phyloP scores from a whole-genome alignment of 2,329 filamentous ascomycete genomes.

The Botrytis hyacinthi region DNA sequence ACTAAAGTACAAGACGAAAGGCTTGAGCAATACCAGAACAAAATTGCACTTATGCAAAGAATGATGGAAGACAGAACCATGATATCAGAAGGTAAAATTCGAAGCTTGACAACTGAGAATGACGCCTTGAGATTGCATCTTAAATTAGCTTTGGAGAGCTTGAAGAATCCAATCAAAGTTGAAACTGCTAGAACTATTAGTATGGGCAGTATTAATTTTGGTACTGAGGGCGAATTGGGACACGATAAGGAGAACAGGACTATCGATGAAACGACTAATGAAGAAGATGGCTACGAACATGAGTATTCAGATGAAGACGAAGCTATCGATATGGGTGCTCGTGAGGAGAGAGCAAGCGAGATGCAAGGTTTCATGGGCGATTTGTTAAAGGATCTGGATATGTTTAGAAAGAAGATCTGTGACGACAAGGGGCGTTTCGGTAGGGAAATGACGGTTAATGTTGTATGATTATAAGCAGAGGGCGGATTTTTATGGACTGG shows the following conservation, averaged over 20 bases:
- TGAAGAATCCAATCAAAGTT: conserved; percentile 83
- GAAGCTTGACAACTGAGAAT: conserved; percentile 83
- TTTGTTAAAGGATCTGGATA: conserved; percentile 72
- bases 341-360: conserved; percentile 56
- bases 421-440: conserved; percentile 73
- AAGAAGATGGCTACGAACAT: conserved; percentile 27
- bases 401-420: conserved; percentile 82
- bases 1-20: conserved; percentile 69
- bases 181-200: conserved; percentile 39
- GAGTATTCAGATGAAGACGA: conserved; percentile 59
- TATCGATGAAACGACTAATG: conserved; percentile 27
- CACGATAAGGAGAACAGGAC: conserved; percentile 35
- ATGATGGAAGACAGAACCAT: conserved; percentile 93
- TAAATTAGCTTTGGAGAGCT: conserved; percentile 77
- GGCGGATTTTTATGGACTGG: not conserved
- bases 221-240: conserved; percentile 30
- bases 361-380: conserved; percentile 84
- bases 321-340: conserved; percentile 50
- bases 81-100: conserved; percentile 91
- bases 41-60: conserved; percentile 85
- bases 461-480: not conserved
- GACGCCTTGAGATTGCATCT: conserved; percentile 85
- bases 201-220: conserved; percentile 25
- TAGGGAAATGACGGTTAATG: not conserved
- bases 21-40: conserved; percentile 90